Conservation (phyloP, 805 yeast species). For the Komagataella phaffii region DNA sequence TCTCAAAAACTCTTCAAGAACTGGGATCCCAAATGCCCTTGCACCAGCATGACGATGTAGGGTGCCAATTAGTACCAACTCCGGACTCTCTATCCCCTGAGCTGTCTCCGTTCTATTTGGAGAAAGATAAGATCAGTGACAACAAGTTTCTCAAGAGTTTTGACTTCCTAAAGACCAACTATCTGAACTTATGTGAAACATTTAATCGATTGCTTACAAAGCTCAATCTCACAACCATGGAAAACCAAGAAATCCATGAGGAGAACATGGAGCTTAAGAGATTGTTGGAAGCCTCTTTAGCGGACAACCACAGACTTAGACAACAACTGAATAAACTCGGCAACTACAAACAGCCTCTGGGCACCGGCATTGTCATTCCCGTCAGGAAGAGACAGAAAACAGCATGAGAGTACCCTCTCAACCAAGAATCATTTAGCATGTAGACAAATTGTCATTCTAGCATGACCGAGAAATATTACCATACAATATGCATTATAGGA, state of each 20-base stretch:
- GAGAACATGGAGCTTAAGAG: slow-evolving; percentile 14
- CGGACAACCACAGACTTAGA: background rate
- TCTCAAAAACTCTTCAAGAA: background rate
- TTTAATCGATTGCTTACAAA: slow-evolving; percentile 10
- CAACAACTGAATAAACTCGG: background rate
- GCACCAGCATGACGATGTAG: background rate
- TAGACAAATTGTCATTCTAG: background rate
- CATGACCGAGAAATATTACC: background rate
- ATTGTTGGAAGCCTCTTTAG: slow-evolving; percentile 9
- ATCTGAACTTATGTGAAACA: slow-evolving; percentile 10
- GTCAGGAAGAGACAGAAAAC: background rate
- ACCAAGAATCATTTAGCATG: background rate
- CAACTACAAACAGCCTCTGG: background rate
- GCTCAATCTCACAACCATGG: slow-evolving; percentile 10
- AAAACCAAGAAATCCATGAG: slow-evolving; percentile 8
- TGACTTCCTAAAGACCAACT: slow-evolving; percentile 11
- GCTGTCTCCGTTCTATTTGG: background rate
- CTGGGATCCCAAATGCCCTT: background rate
- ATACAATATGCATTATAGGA: background rate
- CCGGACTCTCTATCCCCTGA: background rate
- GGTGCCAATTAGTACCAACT: background rate
- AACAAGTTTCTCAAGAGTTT: slow-evolving; percentile 11
- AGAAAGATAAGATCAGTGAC: slow-evolving; percentile 1
- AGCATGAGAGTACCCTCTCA: background rate
- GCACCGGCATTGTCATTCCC: background rate